phyloP scores from a whole-genome alignment of 1,139 yeast genomes.

The Candida glucosophila region DNA sequence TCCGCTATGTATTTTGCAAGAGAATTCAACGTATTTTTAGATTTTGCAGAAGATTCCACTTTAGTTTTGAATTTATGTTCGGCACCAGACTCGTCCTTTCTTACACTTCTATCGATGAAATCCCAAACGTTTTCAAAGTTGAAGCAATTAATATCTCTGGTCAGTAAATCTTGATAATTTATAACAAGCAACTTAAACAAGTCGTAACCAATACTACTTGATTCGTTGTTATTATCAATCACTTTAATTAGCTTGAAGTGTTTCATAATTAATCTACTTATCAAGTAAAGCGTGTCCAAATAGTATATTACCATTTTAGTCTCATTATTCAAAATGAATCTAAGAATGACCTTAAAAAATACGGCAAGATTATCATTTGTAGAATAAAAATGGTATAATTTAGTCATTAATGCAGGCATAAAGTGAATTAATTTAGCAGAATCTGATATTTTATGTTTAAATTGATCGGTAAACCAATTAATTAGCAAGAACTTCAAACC shows the following conservation, averaged over 20 bases:
- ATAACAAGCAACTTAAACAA: constrained; percentile 24
- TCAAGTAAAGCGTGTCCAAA: constrained; percentile 31
- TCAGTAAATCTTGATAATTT: constrained; percentile 26
- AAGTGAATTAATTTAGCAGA: constrained; percentile 33
- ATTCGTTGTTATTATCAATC: constrained; percentile 20
- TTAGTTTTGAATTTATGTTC: too few species aligned
- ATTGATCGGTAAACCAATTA: constrained; percentile 35
- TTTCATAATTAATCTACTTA: constrained; percentile 23
- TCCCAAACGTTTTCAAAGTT: constrained; percentile 28
- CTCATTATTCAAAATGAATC: constrained; percentile 30
- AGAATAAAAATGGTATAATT: constrained; percentile 25
- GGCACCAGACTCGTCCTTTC: constrained; percentile 10
- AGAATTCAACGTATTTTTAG: constrained; percentile 3
- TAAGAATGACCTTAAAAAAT: constrained; percentile 33
- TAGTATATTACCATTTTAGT: constrained; percentile 34
- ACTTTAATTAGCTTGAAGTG: constrained; percentile 32
- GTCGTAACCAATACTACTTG: constrained; percentile 25
- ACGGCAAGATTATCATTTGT: constrained; percentile 29
- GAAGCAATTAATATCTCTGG: constrained; percentile 25
- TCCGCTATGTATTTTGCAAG: constrained; percentile 22
- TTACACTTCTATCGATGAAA: constrained; percentile 25
- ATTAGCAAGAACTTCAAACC: constrained; percentile 37
- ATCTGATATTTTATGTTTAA: constrained; percentile 20
- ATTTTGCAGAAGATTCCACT: background rate
- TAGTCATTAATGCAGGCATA: constrained; percentile 22